phyloP scores from a whole-genome alignment of 192 early-diverging fungal species.

The Mortierella alpina region DNA sequence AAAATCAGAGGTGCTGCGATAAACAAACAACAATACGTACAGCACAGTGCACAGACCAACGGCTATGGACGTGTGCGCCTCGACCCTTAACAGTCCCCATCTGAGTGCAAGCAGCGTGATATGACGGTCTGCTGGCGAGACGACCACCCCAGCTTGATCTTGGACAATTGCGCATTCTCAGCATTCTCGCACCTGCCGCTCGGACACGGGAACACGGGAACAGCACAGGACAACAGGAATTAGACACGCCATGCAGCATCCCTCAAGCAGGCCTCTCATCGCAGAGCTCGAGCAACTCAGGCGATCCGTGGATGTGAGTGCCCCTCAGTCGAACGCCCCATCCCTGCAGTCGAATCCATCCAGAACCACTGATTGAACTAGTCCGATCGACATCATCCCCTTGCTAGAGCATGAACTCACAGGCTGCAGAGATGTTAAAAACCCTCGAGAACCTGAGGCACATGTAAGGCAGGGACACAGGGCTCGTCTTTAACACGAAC shows the following conservation, averaged over 20 bases:
- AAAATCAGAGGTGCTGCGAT: no score
- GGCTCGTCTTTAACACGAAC: background rate
- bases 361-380: no score
- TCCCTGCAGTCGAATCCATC: background rate
- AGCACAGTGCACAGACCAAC: no score
- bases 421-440: constrained; percentile 44
- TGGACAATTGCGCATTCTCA: no score
- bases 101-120: no score
- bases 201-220: background rate
- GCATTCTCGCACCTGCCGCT: background rate
- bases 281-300: constrained; percentile 39
- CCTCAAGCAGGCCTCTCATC: constrained; percentile 26
- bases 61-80: no score
- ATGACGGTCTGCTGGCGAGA: no score
- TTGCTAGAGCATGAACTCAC: constrained; percentile 49
- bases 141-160: no score
- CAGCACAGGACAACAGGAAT: no score
- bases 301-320: constrained; percentile 35
- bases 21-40: no score
- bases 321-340: background rate
- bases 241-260: background rate
- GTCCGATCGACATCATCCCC: background rate
- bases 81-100: no score
- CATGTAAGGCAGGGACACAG: constrained; percentile 12
- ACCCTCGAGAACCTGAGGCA: constrained; percentile 40